Evolutionary conservation across 768 basidiomycete species (phyloP).

Genomic region (Paxillus ammoniavirescens): DNA sequence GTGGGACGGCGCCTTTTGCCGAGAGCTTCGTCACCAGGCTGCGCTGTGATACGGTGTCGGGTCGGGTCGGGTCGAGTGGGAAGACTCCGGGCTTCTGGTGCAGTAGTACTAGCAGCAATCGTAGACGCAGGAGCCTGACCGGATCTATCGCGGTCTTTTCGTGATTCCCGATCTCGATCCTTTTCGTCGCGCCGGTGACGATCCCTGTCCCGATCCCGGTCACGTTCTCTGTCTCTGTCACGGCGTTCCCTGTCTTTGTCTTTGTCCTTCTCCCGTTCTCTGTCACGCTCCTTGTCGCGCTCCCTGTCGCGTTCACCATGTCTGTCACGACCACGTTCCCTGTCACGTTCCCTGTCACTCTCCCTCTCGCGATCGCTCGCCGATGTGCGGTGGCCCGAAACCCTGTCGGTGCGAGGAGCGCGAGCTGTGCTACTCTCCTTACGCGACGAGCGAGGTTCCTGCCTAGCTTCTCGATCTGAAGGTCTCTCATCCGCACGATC

Average conservation of each 20-base stretch:
- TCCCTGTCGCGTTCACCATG: slow-evolving; percentile 48
- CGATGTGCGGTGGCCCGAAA: slow-evolving; percentile 40
- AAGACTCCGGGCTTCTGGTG: slow-evolving; percentile 52
- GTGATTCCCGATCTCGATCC: slow-evolving; percentile 60
- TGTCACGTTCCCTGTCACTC: slow-evolving; percentile 46
- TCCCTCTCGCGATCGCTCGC: slow-evolving; percentile 39
- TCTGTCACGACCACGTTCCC: slow-evolving; percentile 45
- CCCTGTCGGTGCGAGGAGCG: slow-evolving; percentile 50
- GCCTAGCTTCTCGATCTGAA: slow-evolving; percentile 47
- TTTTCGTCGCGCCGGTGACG: slow-evolving; percentile 60
- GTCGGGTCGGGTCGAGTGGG: slow-evolving; percentile 59
- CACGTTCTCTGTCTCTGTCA: slow-evolving; percentile 47
- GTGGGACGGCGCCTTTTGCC: slow-evolving; percentile 68
- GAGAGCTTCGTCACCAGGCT: slow-evolving; percentile 58
- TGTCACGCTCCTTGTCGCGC: slow-evolving; percentile 39
- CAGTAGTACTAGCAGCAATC: slow-evolving; percentile 22
- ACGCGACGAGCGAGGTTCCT: slow-evolving; percentile 44
- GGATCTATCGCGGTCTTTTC: slow-evolving; percentile 58
- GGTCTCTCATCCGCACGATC: slow-evolving; percentile 52
- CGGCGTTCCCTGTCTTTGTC: slow-evolving; percentile 38
- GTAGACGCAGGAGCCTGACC: slow-evolving; percentile 34
- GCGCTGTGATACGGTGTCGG: slow-evolving; percentile 49
- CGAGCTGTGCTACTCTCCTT: slow-evolving; percentile 49
- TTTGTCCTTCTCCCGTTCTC: slow-evolving; percentile 39
- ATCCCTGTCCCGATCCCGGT: slow-evolving; percentile 40